Conservation (phyloP, 2,329 filamentous ascomycete species). For the Diaporthe sp. region DNA sequence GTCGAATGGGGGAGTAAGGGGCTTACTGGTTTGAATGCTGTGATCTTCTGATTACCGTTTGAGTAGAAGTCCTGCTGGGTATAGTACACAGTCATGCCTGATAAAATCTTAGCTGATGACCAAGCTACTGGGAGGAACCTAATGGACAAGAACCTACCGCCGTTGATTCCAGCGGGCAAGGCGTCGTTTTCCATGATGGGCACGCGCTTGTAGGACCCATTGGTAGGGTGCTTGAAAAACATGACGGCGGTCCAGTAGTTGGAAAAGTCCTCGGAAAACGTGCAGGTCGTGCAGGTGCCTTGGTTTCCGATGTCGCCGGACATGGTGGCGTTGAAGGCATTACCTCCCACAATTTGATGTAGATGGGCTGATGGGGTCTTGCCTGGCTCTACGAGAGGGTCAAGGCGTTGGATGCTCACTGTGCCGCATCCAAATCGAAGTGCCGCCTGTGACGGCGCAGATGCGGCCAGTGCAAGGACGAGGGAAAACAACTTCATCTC, state of each 20-base stretch:
- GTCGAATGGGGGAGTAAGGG: neutral
- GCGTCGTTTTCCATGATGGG: slow-evolving; percentile 42
- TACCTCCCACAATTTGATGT: slow-evolving; percentile 46
- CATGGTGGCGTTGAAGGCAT: slow-evolving; percentile 46
- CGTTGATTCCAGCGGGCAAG: slow-evolving; percentile 49
- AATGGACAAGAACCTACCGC: slow-evolving; percentile 44
- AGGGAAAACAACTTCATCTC: slow-evolving; percentile 20
- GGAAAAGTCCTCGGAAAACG: slow-evolving; percentile 51
- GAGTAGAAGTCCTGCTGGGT: slow-evolving; percentile 56
- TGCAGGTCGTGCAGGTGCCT: slow-evolving; percentile 53
- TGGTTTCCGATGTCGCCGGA: slow-evolving; percentile 48
- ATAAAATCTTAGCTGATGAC: neutral
- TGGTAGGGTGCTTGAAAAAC: slow-evolving; percentile 45
- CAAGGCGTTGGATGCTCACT: slow-evolving; percentile 48
- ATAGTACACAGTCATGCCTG: slow-evolving; percentile 57
- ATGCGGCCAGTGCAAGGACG: slow-evolving; percentile 39
- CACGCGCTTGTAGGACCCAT: slow-evolving; percentile 50
- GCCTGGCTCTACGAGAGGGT: slow-evolving; percentile 47
- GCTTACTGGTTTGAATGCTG: slow-evolving; percentile 53
- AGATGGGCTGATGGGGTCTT: slow-evolving; percentile 43
- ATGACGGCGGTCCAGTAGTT: slow-evolving; percentile 53
- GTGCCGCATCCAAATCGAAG: slow-evolving; percentile 51
- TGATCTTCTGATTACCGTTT: slow-evolving; percentile 56
- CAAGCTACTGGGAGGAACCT: neutral
- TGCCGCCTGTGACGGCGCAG: slow-evolving; percentile 42